Conservation (phyloP, 345 rosid species). For the Luvunga scandens region DNA sequence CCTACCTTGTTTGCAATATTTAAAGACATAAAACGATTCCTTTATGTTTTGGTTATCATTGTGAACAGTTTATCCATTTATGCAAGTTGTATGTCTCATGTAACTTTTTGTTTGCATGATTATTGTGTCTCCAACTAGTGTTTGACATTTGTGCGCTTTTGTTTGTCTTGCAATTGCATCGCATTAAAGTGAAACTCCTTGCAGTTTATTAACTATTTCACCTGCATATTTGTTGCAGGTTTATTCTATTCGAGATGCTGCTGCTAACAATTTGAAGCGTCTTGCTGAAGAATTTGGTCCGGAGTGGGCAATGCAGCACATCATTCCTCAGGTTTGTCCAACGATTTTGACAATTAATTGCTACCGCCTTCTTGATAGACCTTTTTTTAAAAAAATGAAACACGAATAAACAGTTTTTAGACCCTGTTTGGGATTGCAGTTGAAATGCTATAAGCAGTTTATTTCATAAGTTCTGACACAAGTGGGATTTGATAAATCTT, state of each 20-base stretch:
- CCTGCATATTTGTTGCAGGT: conserved; percentile 38
- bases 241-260: conserved; percentile 83
- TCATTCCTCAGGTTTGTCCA: conserved; percentile 69
- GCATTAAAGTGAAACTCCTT: too few relatives aligned
- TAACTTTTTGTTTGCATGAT: background rate
- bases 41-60: background rate
- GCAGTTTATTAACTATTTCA: background rate
- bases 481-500: too few relatives aligned
- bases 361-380: background rate
- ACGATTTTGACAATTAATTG: conserved; percentile 1
- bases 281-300: conserved; percentile 89
- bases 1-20: background rate
- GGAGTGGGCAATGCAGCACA: conserved; percentile 90
- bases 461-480: too few relatives aligned
- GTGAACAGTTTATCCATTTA: background rate
- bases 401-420: background rate
- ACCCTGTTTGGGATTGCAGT: too few relatives aligned
- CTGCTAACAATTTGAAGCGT: conserved; percentile 80
- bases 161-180: too few relatives aligned
- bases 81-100: background rate
- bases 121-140: background rate
- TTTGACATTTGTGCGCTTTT: background rate
- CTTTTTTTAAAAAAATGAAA: background rate
- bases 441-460: too few relatives aligned
- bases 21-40: background rate